Percentiles rank a stretch among this genome's conserved stretches.
These are phyloP conservation scores for Plantago major DNA, from an alignment of 257 asterid species.

Conservation along the genomic window DNA sequence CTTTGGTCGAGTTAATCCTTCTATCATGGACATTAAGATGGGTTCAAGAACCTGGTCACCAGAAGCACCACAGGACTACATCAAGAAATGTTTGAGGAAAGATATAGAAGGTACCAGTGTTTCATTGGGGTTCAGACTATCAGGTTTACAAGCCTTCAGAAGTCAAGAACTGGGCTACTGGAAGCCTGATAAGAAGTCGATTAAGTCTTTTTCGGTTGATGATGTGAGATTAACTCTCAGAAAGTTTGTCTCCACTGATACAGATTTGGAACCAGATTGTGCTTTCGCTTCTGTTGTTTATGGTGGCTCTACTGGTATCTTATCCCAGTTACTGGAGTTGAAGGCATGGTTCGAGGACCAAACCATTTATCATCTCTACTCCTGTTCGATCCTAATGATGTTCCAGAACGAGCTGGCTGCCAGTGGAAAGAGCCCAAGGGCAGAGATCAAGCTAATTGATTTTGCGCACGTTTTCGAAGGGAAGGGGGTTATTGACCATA, in stretches of 20 bases:
- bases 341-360: constrained; percentile 96
- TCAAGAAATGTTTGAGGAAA: constrained; percentile 60
- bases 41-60: constrained; percentile 92
- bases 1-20: constrained; percentile 43
- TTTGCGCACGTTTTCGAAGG: constrained; percentile 84
- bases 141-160: constrained; percentile 57
- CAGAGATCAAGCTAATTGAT: constrained; percentile 71
- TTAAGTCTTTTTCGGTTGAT: constrained; percentile 45
- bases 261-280: constrained; percentile 53
- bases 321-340: constrained; percentile 71
- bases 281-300: constrained; percentile 70
- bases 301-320: constrained; percentile 75
- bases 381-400: constrained; percentile 66
- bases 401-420: constrained; percentile 57
- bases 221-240: constrained; percentile 47
- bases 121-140: constrained; percentile 68
- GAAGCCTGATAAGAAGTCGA: constrained; percentile 48
- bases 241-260: constrained; percentile 61
- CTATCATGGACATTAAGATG: constrained; percentile 82
- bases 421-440: constrained; percentile 45
- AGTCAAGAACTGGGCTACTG: constrained; percentile 45
- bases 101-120: constrained; percentile 63
- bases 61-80: constrained; percentile 53
- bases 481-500: constrained; percentile 69
- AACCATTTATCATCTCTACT: constrained; percentile 63